Conservation (phyloP, 345 rosid species). For the Melaleuca quinquenervia region DNA sequence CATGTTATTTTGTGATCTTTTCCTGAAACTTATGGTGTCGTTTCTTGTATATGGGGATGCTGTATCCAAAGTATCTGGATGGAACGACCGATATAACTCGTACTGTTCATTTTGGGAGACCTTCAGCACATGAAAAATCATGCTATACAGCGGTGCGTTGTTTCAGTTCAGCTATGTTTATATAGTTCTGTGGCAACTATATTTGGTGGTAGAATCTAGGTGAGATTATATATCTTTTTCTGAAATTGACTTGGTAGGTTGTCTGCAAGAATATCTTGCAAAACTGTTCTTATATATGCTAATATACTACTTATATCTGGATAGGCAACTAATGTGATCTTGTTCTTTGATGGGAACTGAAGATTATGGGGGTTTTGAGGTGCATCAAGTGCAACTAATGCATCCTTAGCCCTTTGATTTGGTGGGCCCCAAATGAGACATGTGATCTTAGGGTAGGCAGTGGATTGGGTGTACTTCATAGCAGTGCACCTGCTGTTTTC, state of each 20-base stretch:
- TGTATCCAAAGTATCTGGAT: constrained; percentile 65
- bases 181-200: not conserved
- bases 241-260: not conserved
- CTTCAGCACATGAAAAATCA: constrained; percentile 77
- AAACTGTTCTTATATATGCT: not conserved
- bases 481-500: not conserved
- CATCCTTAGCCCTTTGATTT: not conserved
- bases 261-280: not conserved
- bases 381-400: not conserved
- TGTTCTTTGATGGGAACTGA: not conserved
- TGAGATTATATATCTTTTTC: not conserved
- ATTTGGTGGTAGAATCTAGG: not conserved
- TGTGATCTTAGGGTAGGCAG: not conserved
- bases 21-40: not conserved
- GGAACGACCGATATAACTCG: constrained; percentile 98
- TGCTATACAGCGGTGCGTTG: constrained; percentile 78
- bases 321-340: not conserved
- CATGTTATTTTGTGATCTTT: not conserved
- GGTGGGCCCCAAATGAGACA: not conserved
- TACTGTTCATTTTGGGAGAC: constrained; percentile 92
- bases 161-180: not conserved
- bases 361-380: not conserved
- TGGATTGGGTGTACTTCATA: not conserved
- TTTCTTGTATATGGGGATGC: constrained; percentile 2
- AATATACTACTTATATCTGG: not conserved